Base-by-base conservation (phyloP, 2,329 filamentous ascomycete species). In the Corynespora cassiicola region DNA sequence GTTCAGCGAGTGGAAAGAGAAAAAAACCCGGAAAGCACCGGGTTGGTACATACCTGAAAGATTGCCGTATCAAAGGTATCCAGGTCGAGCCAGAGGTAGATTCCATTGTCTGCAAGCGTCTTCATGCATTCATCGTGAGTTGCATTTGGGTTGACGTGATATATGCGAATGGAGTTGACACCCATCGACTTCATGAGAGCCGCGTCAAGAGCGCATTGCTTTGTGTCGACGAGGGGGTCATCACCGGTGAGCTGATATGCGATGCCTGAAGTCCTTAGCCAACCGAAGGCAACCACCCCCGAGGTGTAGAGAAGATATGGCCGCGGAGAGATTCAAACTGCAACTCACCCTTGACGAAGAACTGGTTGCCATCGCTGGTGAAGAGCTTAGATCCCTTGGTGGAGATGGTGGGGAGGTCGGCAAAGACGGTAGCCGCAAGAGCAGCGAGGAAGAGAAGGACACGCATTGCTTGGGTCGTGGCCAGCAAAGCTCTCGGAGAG, bases 11-110 rank as follows among this genome's bases (percentile, higher is more conserved):
- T n/a, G n/a, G n/a, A n/a, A n/a, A n/a, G n/a, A n/a, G n/a, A n/a
- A n/a, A n/a, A n/a, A n/a, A n/a, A 38, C 52, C 47, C 44, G 26
- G 34, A 28, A 17, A 23, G 10, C 18, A n/a, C 17, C 18, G 23
- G 31, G 32, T 34, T n/a, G 26, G 9, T 20, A 14, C 76, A 50
- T 65, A 83, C 79, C 23, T 84, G 78, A 47, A 82, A 69, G 50
- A 90, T 86, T 61, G 87, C 85, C 1, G 84, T 86, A 50, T 74
- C 71, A 48, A 68, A 68, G 5, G 85, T 88, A 58, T 90, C 91
- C 44, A 96, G 77, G 67, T 96, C 90, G 32, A 95, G 79, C 63
- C 92, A 85, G 36, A 90, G 70, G 65, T 95, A 95, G 65, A 96
- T 92, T 40, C 88, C 88, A 26, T 83, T 86, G 55, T 90, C 82